phyloP scores from a whole-genome alignment of 2,329 filamentous ascomycete species.

The Pseudofabraea citricarpa region DNA sequence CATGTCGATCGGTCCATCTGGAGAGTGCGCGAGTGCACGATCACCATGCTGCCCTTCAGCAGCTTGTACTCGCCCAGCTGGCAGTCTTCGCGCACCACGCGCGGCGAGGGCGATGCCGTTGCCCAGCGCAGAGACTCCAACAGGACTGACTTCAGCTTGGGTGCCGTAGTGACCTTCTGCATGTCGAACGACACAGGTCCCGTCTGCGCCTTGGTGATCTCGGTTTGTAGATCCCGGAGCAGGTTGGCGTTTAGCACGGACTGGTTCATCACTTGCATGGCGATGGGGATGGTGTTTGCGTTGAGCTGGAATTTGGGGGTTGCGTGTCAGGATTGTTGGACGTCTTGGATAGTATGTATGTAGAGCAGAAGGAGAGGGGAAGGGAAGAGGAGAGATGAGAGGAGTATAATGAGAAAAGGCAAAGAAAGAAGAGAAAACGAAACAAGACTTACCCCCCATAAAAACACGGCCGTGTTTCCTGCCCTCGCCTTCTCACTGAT shows the following conservation, averaged over 20 bases:
- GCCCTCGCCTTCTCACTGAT: slow-evolving; percentile 9
- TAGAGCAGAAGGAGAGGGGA: too few species aligned
- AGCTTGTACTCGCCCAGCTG: slow-evolving; percentile 8
- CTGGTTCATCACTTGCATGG: slow-evolving; percentile 9
- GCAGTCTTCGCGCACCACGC: slow-evolving; percentile 9
- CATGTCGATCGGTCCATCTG: slow-evolving; percentile 10
- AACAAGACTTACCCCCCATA: slow-evolving; percentile 10
- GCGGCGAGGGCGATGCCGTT: slow-evolving; percentile 11
- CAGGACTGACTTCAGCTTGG: slow-evolving; percentile 9
- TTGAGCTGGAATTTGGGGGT: too few species aligned
- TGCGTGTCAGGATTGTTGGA: too few species aligned
- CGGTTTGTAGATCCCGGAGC: slow-evolving; percentile 3
- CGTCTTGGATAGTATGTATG: too few species aligned
- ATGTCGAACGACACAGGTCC: slow-evolving; percentile 5
- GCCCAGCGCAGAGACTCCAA: slow-evolving; percentile 12
- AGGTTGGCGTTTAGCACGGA: slow-evolving; percentile 4
- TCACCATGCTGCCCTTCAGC: slow-evolving; percentile 11
- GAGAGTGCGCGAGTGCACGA: slow-evolving; percentile 9
- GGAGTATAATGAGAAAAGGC: too few species aligned
- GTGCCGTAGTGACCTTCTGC: slow-evolving; percentile 1
- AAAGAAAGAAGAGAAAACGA: not conserved
- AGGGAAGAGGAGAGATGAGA: too few species aligned
- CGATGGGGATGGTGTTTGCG: slow-evolving; percentile 11
- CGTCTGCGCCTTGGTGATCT: slow-evolving; percentile 2
- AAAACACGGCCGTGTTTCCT: slow-evolving; percentile 9